phyloP scores from a whole-genome alignment of 78 protist genomes.

The Protostelium mycophagum region DNA sequence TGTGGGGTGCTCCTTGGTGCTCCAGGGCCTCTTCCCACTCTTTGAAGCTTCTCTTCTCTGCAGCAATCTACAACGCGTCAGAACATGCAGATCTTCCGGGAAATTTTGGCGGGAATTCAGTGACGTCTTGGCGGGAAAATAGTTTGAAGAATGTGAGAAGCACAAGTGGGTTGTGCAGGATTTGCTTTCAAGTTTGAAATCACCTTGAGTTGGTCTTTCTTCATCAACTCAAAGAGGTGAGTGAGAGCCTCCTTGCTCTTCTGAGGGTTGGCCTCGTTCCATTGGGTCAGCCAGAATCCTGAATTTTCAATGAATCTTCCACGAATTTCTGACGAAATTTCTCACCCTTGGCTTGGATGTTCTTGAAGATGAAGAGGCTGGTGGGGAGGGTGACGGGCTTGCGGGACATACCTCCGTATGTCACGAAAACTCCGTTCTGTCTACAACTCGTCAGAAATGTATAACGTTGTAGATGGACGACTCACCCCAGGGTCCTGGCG shows the following conservation, averaged over 20 bases:
- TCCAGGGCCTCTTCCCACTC: neutral
- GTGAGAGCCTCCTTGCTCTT: neutral
- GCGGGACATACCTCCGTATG: conserved; percentile 83
- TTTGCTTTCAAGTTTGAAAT: too few relatives aligned
- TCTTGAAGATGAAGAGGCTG: conserved; percentile 47
- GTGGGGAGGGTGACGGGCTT: conserved; percentile 69
- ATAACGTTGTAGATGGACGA: neutral
- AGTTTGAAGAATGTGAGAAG: too few relatives aligned
- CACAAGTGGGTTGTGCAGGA: too few relatives aligned
- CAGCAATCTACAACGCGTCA: neutral
- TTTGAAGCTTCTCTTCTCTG: neutral
- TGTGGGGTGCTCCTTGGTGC: neutral
- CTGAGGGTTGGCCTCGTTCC: conserved; percentile 17
- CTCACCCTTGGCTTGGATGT: conserved; percentile 56
- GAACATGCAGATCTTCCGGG: neutral
- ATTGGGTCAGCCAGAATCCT: conserved; percentile 70
- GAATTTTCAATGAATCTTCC: too few relatives aligned
- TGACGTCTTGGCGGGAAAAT: too few relatives aligned
- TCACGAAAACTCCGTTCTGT: conserved; percentile 68
- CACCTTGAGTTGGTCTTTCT: neutral
- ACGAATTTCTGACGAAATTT: too few relatives aligned
- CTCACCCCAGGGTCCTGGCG: conserved; percentile 53
- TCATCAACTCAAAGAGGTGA: neutral
- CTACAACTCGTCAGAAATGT: neutral
- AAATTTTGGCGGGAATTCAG: too few relatives aligned